Evolutionary conservation across 2,329 filamentous ascomycete species (phyloP).

Genomic region (Herpotrichia juniperi): DNA sequence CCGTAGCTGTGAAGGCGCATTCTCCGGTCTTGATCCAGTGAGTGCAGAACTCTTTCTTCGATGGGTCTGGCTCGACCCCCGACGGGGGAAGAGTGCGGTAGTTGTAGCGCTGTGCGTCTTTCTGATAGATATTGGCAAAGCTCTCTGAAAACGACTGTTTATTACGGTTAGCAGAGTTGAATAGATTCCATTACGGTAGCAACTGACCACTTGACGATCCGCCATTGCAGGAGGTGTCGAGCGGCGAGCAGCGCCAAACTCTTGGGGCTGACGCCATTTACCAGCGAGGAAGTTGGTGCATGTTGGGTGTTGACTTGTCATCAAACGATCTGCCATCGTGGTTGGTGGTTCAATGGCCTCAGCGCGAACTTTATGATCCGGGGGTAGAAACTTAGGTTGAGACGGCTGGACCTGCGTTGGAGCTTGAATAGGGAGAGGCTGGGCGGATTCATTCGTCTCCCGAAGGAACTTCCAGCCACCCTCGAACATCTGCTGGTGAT

Average conservation of each 20-base stretch:
- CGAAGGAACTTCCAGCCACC: conserved; percentile 29
- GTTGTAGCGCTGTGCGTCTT: conserved; percentile 31
- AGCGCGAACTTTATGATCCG: conserved; percentile 5
- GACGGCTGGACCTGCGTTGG: neutral
- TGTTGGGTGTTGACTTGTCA: neutral
- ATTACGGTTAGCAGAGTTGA: neutral
- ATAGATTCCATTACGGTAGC: neutral
- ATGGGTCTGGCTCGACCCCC: conserved; percentile 46
- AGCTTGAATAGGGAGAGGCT: conserved; percentile 13
- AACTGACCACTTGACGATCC: conserved; percentile 1
- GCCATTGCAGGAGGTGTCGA: neutral
- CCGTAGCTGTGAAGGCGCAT: conserved; percentile 84
- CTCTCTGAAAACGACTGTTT: conserved; percentile 24
- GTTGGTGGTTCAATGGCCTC: neutral
- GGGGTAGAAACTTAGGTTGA: conserved; percentile 4
- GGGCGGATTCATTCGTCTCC: conserved; percentile 18
- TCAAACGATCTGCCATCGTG: neutral
- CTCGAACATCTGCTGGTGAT: conserved; percentile 27
- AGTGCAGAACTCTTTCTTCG: conserved; percentile 80
- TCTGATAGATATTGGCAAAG: conserved; percentile 32
- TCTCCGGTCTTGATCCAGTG: conserved; percentile 88
- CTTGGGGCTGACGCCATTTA: neutral
- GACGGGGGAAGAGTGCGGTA: conserved; percentile 41
- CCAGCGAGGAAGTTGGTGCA: neutral
- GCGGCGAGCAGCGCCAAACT: neutral